Evolutionary conservation across 176 grass and related monocot genomes (phyloP).

Genomic region (Paspalum vaginatum): DNA sequence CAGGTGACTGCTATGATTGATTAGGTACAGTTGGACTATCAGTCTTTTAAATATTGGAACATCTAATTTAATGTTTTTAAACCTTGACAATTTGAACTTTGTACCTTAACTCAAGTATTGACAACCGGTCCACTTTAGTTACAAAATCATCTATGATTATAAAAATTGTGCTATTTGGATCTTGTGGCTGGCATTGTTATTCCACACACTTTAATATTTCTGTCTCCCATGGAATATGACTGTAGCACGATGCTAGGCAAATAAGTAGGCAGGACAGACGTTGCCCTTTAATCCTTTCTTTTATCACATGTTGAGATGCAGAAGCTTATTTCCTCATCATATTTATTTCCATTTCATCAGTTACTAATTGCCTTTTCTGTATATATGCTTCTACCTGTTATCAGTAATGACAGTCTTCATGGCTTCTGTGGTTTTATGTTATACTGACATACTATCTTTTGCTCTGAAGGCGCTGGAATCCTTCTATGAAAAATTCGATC

Average conservation of each 20-base stretch:
- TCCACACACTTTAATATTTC: neutral
- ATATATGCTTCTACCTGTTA: conserved; percentile 5
- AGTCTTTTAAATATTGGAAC: conserved; percentile 18
- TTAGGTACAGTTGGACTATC: conserved; percentile 25
- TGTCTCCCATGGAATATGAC: neutral
- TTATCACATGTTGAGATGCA: too few species aligned
- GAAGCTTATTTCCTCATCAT: too few species aligned
- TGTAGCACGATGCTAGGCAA: neutral
- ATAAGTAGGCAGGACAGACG: neutral
- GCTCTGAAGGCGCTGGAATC: conserved; percentile 74
- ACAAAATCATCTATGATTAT: too few species aligned
- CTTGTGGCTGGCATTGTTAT: neutral
- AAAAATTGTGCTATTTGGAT: conserved; percentile 10
- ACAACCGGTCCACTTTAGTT: neutral
- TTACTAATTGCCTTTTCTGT: neutral
- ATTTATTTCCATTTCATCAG: neutral
- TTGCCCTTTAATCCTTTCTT: too few species aligned
- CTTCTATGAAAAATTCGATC: conserved; percentile 72
- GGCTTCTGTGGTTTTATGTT: neutral
- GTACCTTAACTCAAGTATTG: neutral
- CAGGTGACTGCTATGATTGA: neutral
- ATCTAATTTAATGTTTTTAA: neutral
- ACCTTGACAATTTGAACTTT: conserved; percentile 6
- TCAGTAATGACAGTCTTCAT: conserved; percentile 1
- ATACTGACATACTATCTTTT: conserved; percentile 10